Evolutionary conservation across 768 basidiomycete genomes (phyloP).

Genomic region (Mycena crocata): DNA sequence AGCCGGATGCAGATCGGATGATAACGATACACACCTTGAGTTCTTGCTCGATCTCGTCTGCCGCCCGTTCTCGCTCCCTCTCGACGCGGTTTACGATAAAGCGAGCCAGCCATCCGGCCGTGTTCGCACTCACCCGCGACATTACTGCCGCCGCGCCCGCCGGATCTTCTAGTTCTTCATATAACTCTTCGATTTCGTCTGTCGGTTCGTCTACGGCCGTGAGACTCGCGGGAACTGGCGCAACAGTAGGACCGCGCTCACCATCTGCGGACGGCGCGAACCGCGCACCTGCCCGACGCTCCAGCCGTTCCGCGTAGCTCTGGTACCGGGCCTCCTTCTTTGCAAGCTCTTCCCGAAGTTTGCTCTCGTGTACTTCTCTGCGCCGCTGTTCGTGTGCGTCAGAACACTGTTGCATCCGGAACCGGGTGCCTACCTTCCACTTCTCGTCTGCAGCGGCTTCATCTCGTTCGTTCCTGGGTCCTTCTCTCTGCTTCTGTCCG

Average conservation of each 20-base stretch:
- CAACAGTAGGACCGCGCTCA: conserved; percentile 36
- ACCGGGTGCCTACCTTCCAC: conserved; percentile 72
- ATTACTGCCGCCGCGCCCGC: conserved; percentile 57
- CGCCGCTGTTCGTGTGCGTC: conserved; percentile 56
- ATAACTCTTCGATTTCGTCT: conserved; percentile 65
- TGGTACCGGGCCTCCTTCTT: conserved; percentile 64
- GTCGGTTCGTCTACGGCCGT: conserved; percentile 51
- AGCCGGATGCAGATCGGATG: not conserved
- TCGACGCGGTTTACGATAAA: conserved; percentile 61
- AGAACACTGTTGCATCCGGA: conserved; percentile 15
- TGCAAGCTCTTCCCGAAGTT: conserved; percentile 68
- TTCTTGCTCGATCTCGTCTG: conserved; percentile 77
- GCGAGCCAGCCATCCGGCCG: conserved; percentile 74
- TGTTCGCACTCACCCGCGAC: conserved; percentile 49
- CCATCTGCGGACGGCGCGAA: conserved; percentile 57
- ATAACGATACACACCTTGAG: conserved; percentile 63
- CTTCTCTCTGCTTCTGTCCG: conserved; percentile 62
- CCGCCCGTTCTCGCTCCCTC: conserved; percentile 60
- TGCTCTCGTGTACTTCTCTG: conserved; percentile 68
- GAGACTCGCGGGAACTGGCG: conserved; percentile 2
- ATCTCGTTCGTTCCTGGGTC: conserved; percentile 78
- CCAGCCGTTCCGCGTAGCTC: conserved; percentile 74
- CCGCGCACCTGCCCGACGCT: conserved; percentile 63
- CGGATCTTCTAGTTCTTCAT: conserved; percentile 74
- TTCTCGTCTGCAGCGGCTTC: conserved; percentile 67